Evolutionary conservation across 2,329 filamentous ascomycete genomes (phyloP), one percentile per base, ranked within the genome.

Genomic region (Anthostomella pinea): DNA sequence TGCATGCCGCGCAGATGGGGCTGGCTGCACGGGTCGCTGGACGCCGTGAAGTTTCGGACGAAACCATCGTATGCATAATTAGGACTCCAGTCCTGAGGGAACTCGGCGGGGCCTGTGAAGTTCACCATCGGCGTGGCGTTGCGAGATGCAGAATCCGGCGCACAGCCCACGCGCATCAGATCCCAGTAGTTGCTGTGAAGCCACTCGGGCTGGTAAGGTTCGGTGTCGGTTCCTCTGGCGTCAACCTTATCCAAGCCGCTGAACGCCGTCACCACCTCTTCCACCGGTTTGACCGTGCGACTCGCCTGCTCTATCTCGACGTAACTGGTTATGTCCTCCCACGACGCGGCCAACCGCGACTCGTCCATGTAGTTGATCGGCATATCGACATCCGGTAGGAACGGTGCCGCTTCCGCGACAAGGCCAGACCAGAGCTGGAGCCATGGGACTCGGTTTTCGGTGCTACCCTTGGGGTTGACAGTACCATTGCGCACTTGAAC

Each of bases 301-400:
- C 47, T 63, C 24, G 51, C 49, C 35, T 56, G 53, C 50, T 75
- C 71, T 9, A 56, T 59, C 5, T 53, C 49, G 7, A 77, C 58
- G 11, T 69, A 57, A 13, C 53, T 56, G 37, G 72, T 65, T 45
- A 77, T 65, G 16, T 70, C 64, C 35, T 76, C 68, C 65, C 67
- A 73, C n/a, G 70, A 64, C 9, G 72, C 68, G n/a, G 75, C 59
- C 15, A 77, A 49, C 18, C 72, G 64, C 21, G 72, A 70, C 47
- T 77, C 69, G 52, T 76, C 73, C 43, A 72, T 60, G 8, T 59
- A 56, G 43, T 76, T 77, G 57, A 76, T 69, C 3, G 72, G 67
- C 54, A 76, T 72, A 48, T 77, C 71, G 58, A 77, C 71, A 42
- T 77, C 72, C 10, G 72, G 73, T 3, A 77, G 51, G 35, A 66